Evolutionary conservation across 2,329 filamentous ascomycete species (phyloP), one percentile per base, ranked within the genome.

Genomic region (Acrocalymma vagum): DNA sequence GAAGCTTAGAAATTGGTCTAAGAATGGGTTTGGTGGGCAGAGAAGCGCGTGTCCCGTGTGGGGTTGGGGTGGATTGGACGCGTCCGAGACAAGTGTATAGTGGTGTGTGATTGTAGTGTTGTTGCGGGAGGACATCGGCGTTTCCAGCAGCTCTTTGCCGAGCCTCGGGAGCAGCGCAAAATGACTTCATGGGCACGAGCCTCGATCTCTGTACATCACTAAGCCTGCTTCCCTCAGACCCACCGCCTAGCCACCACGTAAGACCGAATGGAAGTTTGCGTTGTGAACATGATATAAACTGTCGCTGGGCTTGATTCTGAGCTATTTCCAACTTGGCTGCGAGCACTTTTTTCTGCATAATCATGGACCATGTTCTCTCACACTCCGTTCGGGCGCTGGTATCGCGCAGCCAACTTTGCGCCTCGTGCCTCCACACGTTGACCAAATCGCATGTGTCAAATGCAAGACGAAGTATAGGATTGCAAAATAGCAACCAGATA

Each of bases 401-500:
- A 40, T 42, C 59, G 49, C 53, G 53, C 37, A 58, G 45, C 30
- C 35, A 32, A 9, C 35, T 67, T 5, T 66, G 63, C 47, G 29
- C 54, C 36, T 58, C 58, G 14, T 64, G 57, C 37, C n/a, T 45
- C 6, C 52, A 41, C 27, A 18, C 22, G 8, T 17, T 28, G n/a
- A 24, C 22, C 8, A 17, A 30, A 25, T 32, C 41, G 2, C 30
- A 31, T 34, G n/a, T n/a, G n/a, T n/a, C n/a, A n/a, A n/a, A n/a
- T n/a, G n/a, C n/a, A n/a, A n/a, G n/a, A n/a, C 52, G 39, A 29
- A 54, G 35, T 20, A 29, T 56, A 16, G 63, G 67, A 9, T 41
- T 70, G 11, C 67, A 69, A 39, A 65, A 61, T 30, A 62, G 60
- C 35, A 40, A 63, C 37, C 64, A 60, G 60, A 60, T 63, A 62